These are phyloP conservation scores for Stachybotrys chartarum DNA, from an alignment of 2,329 filamentous ascomycete species.

Conservation along the genomic window DNA sequence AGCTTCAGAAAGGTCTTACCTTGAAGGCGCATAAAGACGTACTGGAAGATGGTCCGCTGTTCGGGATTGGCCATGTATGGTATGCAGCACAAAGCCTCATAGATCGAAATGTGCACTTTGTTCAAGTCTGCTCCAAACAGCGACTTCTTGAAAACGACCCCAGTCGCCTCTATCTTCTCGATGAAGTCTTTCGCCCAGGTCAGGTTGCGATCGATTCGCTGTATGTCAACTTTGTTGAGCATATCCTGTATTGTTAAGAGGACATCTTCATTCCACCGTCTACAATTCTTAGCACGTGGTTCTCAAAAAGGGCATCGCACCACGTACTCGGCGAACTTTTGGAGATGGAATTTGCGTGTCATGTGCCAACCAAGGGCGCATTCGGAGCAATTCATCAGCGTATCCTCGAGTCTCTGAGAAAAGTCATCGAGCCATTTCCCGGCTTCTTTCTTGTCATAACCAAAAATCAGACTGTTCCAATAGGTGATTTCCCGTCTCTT, in stretches of 20 bases:
- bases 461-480: slow-evolving; percentile 62
- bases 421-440: slow-evolving; percentile 55
- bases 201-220: slow-evolving; percentile 53
- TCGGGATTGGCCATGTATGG: slow-evolving; percentile 58
- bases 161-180: slow-evolving; percentile 40
- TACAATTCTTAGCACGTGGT: slow-evolving; percentile 6
- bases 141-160: slow-evolving; percentile 37
- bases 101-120: slow-evolving; percentile 69
- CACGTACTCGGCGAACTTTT: slow-evolving; percentile 52
- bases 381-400: slow-evolving; percentile 57
- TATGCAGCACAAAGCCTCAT: slow-evolving; percentile 81
- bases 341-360: slow-evolving; percentile 55
- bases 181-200: slow-evolving; percentile 48
- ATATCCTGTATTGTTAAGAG: slow-evolving; percentile 46
- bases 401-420: slow-evolving; percentile 45
- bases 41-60: slow-evolving; percentile 60
- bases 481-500: slow-evolving; percentile 55
- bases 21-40: slow-evolving; percentile 68
- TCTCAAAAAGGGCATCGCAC: background rate
- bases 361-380: slow-evolving; percentile 72
- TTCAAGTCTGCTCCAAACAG: slow-evolving; percentile 41
- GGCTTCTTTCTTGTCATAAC: slow-evolving; percentile 54
- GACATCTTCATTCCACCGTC: slow-evolving; percentile 41
- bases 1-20: slow-evolving; percentile 73
- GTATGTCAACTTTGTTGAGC: slow-evolving; percentile 53